phyloP scores from a whole-genome alignment of 2,329 filamentous ascomycete species.

The Ophiostoma triangulosporum region DNA sequence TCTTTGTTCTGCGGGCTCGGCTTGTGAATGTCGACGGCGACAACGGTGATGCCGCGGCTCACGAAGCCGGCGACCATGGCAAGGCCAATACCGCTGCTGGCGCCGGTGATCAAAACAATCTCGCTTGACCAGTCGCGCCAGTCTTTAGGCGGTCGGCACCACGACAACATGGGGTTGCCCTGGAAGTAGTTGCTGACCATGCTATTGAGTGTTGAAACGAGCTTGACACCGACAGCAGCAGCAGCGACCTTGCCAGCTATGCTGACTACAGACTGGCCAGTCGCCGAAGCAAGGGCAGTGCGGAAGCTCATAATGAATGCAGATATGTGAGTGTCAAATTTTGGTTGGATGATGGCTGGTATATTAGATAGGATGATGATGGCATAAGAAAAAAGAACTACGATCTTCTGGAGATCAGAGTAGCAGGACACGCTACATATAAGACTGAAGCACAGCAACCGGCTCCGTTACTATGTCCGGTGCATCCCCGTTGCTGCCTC shows the following conservation, averaged over 20 bases:
- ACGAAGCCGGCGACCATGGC: slow-evolving; percentile 52
- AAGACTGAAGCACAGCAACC: too few species aligned
- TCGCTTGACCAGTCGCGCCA: slow-evolving; percentile 10
- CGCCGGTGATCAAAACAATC: slow-evolving; percentile 62
- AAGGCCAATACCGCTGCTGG: slow-evolving; percentile 59
- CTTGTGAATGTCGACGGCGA: slow-evolving; percentile 53
- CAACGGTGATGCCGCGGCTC: slow-evolving; percentile 49
- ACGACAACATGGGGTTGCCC: slow-evolving; percentile 5
- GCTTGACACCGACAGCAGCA: background rate
- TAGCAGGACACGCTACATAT: too few species aligned
- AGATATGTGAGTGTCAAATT: too few species aligned
- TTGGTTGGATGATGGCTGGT: too few species aligned
- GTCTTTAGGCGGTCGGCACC: background rate
- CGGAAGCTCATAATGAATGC: background rate
- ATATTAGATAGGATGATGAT: too few species aligned
- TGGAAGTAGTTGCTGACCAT: slow-evolving; percentile 3
- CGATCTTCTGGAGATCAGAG: too few species aligned
- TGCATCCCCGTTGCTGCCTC: too few species aligned
- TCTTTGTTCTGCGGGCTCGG: slow-evolving; percentile 31
- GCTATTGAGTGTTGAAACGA: background rate
- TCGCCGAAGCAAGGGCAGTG: background rate
- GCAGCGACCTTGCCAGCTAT: background rate
- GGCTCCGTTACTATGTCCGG: too few species aligned
- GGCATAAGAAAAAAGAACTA: too few species aligned
- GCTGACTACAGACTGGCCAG: background rate